These are phyloP conservation scores for Erythrobasidium hasegawianum DNA, from an alignment of 1,284 basidiomycete species.

Conservation along the genomic window DNA sequence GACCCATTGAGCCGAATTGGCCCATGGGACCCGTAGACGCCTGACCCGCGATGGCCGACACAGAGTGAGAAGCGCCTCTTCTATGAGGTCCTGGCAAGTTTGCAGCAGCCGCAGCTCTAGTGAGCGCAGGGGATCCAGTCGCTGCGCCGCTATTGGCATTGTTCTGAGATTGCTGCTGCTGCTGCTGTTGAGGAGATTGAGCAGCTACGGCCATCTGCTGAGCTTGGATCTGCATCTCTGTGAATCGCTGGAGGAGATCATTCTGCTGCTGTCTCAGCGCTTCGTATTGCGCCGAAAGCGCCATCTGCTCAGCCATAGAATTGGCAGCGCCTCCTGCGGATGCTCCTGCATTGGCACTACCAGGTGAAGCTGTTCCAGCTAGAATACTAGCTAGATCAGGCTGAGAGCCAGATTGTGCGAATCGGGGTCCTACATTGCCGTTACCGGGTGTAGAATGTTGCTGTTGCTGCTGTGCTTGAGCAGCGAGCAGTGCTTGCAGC, in stretches of 20 bases:
- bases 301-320: conserved; percentile 50
- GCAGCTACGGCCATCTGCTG: conserved; percentile 29
- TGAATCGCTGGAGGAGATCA: conserved; percentile 49
- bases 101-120: conserved; percentile 8
- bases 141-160: too few relatives aligned
- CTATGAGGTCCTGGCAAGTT: conserved; percentile 13
- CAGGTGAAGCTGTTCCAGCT: conserved; percentile 10
- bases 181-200: conserved; percentile 1
- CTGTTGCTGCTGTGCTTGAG: conserved; percentile 15
- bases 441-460: too few relatives aligned
- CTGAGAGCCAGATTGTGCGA: conserved; percentile 1
- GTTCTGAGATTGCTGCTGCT: background rate
- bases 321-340: conserved; percentile 26
- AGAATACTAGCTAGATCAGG: conserved; percentile 14
- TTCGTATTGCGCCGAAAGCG: conserved; percentile 52
- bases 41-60: conserved; percentile 39
- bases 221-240: conserved; percentile 44
- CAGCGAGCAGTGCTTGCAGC: conserved; percentile 17
- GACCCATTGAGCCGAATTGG: conserved; percentile 46
- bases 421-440: conserved; percentile 2
- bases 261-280: conserved; percentile 51
- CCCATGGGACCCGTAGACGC: conserved; percentile 62
- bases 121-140: conserved; percentile 8
- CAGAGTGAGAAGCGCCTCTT: conserved; percentile 22
- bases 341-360: too few relatives aligned